Evolutionary conservation across 306 rosid species (phyloP).

Genomic region (Parietaria judaica): DNA sequence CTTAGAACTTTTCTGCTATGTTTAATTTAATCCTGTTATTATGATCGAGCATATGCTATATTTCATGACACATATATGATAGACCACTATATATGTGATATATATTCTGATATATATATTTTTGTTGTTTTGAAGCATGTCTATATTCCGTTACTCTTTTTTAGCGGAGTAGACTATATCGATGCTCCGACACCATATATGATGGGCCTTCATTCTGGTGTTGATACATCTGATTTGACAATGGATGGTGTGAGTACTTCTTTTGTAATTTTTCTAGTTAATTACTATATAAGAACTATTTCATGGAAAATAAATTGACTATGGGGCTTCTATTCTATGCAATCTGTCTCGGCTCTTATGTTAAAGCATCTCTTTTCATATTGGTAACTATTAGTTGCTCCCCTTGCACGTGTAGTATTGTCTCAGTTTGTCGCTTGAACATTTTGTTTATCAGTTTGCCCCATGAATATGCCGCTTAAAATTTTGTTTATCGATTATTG

Average conservation of each 20-base stretch:
- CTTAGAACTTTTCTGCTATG: neutral
- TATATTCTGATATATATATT: conserved; percentile 32
- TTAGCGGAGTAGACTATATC: conserved; percentile 98
- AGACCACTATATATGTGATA: conserved; percentile 4
- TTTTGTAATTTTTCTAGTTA: conserved; percentile 8
- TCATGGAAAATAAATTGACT: no score
- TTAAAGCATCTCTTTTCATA: no score
- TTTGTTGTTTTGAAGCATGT: conserved; percentile 84
- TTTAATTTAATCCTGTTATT: conserved; percentile 11
- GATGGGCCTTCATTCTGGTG: conserved; percentile 99
- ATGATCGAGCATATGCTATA: no score
- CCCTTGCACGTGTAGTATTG: no score
- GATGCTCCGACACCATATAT: conserved; percentile 98
- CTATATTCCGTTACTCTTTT: conserved; percentile 98
- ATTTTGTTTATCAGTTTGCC: no score
- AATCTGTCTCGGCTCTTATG: no score
- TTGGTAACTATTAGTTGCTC: no score
- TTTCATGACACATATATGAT: neutral
- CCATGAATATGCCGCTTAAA: no score
- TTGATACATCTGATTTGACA: conserved; percentile 65
- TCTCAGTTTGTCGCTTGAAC: no score
- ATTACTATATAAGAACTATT: neutral
- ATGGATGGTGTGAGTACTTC: conserved; percentile 88
- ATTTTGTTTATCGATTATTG: no score
- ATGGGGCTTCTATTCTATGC: no score